These are phyloP conservation scores for Chiua virens DNA, from an alignment of 768 basidiomycete species.

Conservation along the genomic window DNA sequence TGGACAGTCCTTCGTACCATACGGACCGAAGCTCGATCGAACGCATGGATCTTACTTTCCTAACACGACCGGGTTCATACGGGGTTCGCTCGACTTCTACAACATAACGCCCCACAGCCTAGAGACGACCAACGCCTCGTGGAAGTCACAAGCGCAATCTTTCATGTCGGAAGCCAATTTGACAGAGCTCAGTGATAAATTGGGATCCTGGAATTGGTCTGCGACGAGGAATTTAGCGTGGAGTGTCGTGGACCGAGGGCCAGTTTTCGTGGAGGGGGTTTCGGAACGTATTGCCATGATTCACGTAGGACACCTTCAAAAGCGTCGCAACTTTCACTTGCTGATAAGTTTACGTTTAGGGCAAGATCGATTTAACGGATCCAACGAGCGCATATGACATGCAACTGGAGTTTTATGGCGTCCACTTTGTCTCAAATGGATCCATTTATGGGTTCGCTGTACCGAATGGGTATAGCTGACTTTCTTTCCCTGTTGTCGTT, in stretches of 20 bases:
- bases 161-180: constrained; percentile 51
- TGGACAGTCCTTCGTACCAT: constrained; percentile 47
- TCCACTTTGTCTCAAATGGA: constrained; percentile 73
- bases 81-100: constrained; percentile 57
- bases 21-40: constrained; percentile 46
- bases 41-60: constrained; percentile 57
- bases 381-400: constrained; percentile 53
- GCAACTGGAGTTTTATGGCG: constrained; percentile 70
- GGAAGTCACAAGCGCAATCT: constrained; percentile 50
- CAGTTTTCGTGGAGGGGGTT: constrained; percentile 37
- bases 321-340: background rate
- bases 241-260: constrained; percentile 62
- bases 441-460: constrained; percentile 76
- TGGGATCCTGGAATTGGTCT: constrained; percentile 73
- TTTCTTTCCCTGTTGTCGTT: background rate
- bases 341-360: constrained; percentile 40
- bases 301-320: constrained; percentile 50
- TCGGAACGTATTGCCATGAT: constrained; percentile 56
- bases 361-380: constrained; percentile 68
- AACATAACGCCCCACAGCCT: constrained; percentile 60
- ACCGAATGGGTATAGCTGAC: constrained; percentile 51
- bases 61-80: constrained; percentile 80
- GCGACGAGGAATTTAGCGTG: constrained; percentile 59
- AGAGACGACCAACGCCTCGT: constrained; percentile 37
- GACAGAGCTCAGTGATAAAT: constrained; percentile 46